Conservation (phyloP, 306 rosid species). For the Fragaria iinumae region DNA sequence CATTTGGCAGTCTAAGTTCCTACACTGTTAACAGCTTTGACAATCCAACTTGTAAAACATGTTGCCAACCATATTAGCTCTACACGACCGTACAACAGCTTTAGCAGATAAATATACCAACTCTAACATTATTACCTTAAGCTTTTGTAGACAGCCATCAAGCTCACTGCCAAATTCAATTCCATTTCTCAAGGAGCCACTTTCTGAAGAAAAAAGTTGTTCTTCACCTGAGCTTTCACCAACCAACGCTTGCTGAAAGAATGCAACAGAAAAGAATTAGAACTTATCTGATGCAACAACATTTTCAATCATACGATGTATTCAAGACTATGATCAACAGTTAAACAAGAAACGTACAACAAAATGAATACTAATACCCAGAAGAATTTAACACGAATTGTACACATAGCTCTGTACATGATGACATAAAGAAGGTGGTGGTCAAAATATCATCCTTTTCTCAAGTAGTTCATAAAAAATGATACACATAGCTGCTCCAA, state of each 20-base stretch:
- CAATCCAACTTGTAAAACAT: background rate
- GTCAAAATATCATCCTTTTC: background rate
- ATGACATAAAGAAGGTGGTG: background rate
- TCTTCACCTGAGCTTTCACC: slow-evolving; percentile 86
- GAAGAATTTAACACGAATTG: background rate
- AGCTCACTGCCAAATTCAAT: slow-evolving; percentile 48
- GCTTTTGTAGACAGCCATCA: slow-evolving; percentile 58
- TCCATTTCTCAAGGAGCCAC: slow-evolving; percentile 50
- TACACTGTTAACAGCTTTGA: background rate
- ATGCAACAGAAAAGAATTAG: slow-evolving; percentile 13
- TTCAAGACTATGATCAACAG: background rate
- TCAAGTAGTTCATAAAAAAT: background rate
- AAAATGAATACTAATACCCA: background rate
- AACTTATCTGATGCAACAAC: slow-evolving; percentile 13
- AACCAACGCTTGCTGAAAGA: slow-evolving; percentile 85
- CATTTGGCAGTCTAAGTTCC: background rate
- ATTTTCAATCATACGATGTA: background rate
- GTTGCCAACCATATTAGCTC: background rate
- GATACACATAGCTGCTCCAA: background rate
- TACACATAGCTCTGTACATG: background rate
- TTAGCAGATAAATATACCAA: background rate
- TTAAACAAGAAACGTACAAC: background rate
- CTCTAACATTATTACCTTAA: slow-evolving; percentile 55
- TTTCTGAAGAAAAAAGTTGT: slow-evolving; percentile 78
- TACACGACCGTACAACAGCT: background rate